These are phyloP conservation scores for Mortierella polycephala DNA, from an alignment of 371 early-diverging fungal species.

Conservation along the genomic window DNA sequence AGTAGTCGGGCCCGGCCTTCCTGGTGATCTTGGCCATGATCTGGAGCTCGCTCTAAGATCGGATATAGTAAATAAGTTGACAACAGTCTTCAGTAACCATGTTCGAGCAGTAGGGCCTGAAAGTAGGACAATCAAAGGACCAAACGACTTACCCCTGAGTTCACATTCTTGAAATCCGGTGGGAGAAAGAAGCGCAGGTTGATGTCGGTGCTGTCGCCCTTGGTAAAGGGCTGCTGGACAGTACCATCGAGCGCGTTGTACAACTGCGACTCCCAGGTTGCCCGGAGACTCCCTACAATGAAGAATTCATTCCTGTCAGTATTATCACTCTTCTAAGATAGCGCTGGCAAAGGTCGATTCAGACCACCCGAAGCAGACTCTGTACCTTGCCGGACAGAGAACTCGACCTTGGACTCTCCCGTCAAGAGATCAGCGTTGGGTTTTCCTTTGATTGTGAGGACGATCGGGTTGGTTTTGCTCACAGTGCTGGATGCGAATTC, in stretches of 20 bases:
- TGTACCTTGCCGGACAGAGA: conserved; percentile 8
- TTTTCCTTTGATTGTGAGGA: conserved; percentile 14
- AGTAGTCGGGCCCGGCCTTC: background rate
- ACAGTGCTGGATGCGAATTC: background rate
- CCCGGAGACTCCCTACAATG: background rate
- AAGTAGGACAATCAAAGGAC: background rate
- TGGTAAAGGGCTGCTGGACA: background rate
- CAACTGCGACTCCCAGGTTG: background rate
- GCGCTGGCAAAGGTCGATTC: background rate
- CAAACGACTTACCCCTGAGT: conserved; percentile 10
- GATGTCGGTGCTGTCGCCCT: background rate
- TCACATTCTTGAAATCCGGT: background rate
- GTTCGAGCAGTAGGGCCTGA: background rate
- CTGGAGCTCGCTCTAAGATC: background rate
- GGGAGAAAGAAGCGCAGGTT: conserved; percentile 19
- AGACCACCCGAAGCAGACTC: background rate
- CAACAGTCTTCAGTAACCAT: too few species aligned
- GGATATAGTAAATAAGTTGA: background rate
- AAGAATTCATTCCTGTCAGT: too few species aligned
- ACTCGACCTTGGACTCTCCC: background rate
- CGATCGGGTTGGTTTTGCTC: background rate
- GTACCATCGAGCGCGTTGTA: background rate
- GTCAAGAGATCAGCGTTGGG: background rate
- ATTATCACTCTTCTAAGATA: too few species aligned
- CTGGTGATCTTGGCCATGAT: background rate